Percentiles rank a stretch among this genome's conserved stretches.
These are phyloP conservation scores for Lactarius akahatsu DNA, from an alignment of 768 basidiomycete species.

Conservation along the genomic window DNA sequence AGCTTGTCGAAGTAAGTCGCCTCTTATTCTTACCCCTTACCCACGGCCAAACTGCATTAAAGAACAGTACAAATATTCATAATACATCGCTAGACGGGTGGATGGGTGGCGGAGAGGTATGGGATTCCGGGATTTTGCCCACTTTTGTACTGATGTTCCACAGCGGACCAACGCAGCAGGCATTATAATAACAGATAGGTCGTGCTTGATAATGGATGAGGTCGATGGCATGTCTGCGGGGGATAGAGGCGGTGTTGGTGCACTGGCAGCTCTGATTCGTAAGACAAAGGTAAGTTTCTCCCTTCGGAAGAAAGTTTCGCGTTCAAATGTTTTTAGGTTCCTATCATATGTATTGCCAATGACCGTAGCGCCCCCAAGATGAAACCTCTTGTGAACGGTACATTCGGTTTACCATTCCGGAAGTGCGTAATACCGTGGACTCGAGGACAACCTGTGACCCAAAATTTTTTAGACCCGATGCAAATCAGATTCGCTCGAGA, in stretches of 20 bases:
- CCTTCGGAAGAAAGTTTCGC: not conserved
- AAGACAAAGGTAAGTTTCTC: conserved; percentile 71
- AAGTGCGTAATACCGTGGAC: conserved; percentile 49
- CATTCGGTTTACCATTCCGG: conserved; percentile 73
- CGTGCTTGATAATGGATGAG: conserved; percentile 98
- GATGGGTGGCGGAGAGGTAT: conserved; percentile 57
- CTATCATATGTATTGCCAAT: conserved; percentile 97
- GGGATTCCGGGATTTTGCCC: conserved; percentile 17
- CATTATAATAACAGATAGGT: conserved; percentile 70
- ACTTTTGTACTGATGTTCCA: not conserved
- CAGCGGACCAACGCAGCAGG: conserved; percentile 67
- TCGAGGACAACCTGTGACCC: not conserved
- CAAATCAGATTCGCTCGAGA: conserved; percentile 73
- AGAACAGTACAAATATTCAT: conserved; percentile 89
- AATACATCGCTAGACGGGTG: conserved; percentile 89
- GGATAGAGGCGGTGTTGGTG: conserved; percentile 95
- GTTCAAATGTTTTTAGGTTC: conserved; percentile 54
- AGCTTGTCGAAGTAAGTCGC: conserved; percentile 79
- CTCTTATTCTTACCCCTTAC: not conserved
- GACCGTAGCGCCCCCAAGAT: conserved; percentile 86
- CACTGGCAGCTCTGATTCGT: conserved; percentile 86
- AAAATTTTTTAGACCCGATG: conserved; percentile 61
- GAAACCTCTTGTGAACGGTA: conserved; percentile 74
- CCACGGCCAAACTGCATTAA: conserved; percentile 1
- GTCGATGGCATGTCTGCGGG: conserved; percentile 99